These are phyloP conservation scores for Verticillium klebahnii DNA, from an alignment of 2,329 filamentous ascomycete species.

Conservation along the genomic window DNA sequence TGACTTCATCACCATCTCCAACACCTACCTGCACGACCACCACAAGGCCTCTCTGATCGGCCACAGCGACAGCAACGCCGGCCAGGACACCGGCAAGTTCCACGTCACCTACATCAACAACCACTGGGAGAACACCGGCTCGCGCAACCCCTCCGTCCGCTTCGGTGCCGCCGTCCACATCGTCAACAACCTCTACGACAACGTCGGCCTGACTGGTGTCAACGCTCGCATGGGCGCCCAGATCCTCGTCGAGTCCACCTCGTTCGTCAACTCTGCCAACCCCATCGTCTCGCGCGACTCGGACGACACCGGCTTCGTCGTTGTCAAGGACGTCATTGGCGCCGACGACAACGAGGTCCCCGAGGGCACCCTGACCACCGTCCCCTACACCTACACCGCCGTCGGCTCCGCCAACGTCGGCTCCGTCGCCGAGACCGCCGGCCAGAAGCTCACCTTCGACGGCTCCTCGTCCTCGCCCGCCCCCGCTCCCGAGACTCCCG, in stretches of 20 bases:
- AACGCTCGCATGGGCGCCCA: slow-evolving; percentile 55
- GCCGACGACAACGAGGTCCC: slow-evolving; percentile 42
- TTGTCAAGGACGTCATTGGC: slow-evolving; percentile 39
- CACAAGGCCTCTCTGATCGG: slow-evolving; percentile 58
- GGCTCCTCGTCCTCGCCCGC: not conserved
- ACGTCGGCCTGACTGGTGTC: slow-evolving; percentile 38
- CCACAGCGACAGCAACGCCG: slow-evolving; percentile 53
- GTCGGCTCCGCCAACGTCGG: slow-evolving; percentile 42
- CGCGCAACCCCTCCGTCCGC: slow-evolving; percentile 56
- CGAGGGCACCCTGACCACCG: slow-evolving; percentile 44
- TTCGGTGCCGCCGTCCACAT: slow-evolving; percentile 62
- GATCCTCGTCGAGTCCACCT: slow-evolving; percentile 53
- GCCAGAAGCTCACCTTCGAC: slow-evolving; percentile 31
- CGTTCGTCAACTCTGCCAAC: slow-evolving; percentile 35
- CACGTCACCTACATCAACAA: slow-evolving; percentile 64
- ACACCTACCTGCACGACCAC: slow-evolving; percentile 32
- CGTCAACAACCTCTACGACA: slow-evolving; percentile 47
- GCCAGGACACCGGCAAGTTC: slow-evolving; percentile 57
- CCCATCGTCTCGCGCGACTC: slow-evolving; percentile 35
- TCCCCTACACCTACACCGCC: slow-evolving; percentile 42
- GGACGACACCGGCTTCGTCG: slow-evolving; percentile 33
- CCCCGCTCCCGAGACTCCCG: not conserved
- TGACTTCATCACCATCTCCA: slow-evolving; percentile 53
- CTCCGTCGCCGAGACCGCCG: slow-evolving; percentile 33
- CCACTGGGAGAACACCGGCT: slow-evolving; percentile 61